A percentile compares a stretch with the other conserved stretches of the same genome.
These are phyloP conservation scores for Inga laurina DNA, from an alignment of 306 rosid genomes.

Conservation along the genomic window DNA sequence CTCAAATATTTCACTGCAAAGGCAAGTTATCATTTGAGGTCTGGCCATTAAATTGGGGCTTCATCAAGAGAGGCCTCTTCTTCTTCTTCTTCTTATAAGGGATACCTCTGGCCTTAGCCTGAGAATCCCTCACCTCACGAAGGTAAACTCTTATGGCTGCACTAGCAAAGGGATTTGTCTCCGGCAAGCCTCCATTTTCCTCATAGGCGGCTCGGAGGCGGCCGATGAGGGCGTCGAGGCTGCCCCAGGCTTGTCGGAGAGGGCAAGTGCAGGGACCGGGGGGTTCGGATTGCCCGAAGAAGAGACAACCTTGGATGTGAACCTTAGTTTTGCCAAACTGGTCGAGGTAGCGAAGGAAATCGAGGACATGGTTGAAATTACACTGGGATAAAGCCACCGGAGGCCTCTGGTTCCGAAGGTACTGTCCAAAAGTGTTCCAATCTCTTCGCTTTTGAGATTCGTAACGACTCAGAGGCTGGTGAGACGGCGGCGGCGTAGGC, in stretches of 20 bases:
- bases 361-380: slow-evolving; percentile 82
- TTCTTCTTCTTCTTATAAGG: slow-evolving; percentile 97
- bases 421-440: slow-evolving; percentile 98
- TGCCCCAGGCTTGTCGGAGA: slow-evolving; percentile 92
- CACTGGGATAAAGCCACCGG: slow-evolving; percentile 81
- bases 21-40: slow-evolving; percentile 41
- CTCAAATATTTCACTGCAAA: slow-evolving; percentile 35
- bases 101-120: slow-evolving; percentile 94
- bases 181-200: slow-evolving; percentile 83
- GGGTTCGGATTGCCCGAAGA: slow-evolving; percentile 89
- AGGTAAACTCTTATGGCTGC: slow-evolving; percentile 83
- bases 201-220: slow-evolving; percentile 93
- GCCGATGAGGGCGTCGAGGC: slow-evolving; percentile 94
- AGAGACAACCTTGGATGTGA: slow-evolving; percentile 84
- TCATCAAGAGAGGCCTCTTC: slow-evolving; percentile 27
- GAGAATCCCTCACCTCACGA: slow-evolving; percentile 85
- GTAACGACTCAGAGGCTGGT: slow-evolving; percentile 65
- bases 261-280: slow-evolving; percentile 97
- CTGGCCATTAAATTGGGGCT: slow-evolving; percentile 29
- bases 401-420: slow-evolving; percentile 82
- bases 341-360: slow-evolving; percentile 81
- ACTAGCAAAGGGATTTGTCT: slow-evolving; percentile 82
- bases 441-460: slow-evolving; percentile 94
- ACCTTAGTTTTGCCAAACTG: slow-evolving; percentile 98
- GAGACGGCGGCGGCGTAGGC: slow-evolving; percentile 38